Conservation (phyloP, 2,329 filamentous ascomycete genomes). For the Davidsoniella eucalypti region DNA sequence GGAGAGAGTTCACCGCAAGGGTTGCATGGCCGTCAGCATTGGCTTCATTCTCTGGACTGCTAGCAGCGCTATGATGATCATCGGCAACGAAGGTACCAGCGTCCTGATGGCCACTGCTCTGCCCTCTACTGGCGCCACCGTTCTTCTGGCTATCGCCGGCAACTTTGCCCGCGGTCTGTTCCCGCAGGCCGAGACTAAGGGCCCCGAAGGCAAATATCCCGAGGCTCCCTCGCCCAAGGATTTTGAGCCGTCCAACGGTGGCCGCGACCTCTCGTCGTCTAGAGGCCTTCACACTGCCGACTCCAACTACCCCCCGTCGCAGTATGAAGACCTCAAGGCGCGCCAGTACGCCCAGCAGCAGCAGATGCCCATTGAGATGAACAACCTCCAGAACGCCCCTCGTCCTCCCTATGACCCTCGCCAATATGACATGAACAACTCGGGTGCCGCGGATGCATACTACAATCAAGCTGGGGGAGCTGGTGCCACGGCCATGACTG, state of each 20-base stretch:
- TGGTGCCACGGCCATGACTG: slow-evolving; percentile 16
- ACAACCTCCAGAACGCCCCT: neutral
- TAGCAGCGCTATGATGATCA: slow-evolving; percentile 34
- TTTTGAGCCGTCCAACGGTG: slow-evolving; percentile 13
- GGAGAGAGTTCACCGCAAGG: slow-evolving; percentile 22
- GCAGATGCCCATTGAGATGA: slow-evolving; percentile 5
- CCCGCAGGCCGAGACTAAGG: slow-evolving; percentile 17
- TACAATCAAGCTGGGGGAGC: slow-evolving; percentile 16
- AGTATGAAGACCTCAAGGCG: slow-evolving; percentile 33
- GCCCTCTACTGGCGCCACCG: slow-evolving; percentile 32
- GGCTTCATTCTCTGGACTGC: slow-evolving; percentile 37
- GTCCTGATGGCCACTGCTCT: slow-evolving; percentile 32
- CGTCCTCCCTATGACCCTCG: neutral
- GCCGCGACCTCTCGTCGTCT: neutral
- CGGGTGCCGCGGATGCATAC: slow-evolving; percentile 4
- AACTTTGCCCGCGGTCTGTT: slow-evolving; percentile 24
- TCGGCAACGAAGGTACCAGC: slow-evolving; percentile 28
- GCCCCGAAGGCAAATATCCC: slow-evolving; percentile 9
- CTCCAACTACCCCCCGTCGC: slow-evolving; percentile 28
- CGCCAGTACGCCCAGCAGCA: slow-evolving; percentile 11
- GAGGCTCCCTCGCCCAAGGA: slow-evolving; percentile 14
- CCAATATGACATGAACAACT: slow-evolving; percentile 7
- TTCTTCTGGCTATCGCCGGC: slow-evolving; percentile 26
- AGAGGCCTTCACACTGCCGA: slow-evolving; percentile 27
- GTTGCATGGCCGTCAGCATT: slow-evolving; percentile 25